A percentile compares a stretch with the other conserved stretches of the same genome.
These are phyloP conservation scores for Eucalyptus victrix DNA, from an alignment of 345 rosid genomes.

Conservation along the genomic window DNA sequence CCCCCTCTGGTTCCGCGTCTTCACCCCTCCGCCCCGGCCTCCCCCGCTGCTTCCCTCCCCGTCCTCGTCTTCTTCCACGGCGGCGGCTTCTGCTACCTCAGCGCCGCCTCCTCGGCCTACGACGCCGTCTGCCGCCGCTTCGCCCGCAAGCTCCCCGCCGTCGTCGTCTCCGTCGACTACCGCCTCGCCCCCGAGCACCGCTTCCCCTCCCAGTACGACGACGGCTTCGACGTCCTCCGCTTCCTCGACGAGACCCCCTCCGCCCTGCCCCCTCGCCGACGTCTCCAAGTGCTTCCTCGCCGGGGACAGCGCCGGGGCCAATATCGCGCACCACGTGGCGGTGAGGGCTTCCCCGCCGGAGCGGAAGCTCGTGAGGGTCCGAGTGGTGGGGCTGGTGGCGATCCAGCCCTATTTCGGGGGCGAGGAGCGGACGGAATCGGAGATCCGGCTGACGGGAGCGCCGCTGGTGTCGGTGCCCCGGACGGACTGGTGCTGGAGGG, in stretches of 20 bases:
- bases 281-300: constrained; percentile 42
- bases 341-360: constrained; percentile 6
- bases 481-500: constrained; percentile 52
- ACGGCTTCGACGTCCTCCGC: constrained; percentile 54
- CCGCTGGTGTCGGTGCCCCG: constrained; percentile 26
- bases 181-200: constrained; percentile 69
- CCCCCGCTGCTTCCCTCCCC: constrained; percentile 19
- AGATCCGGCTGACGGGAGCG: constrained; percentile 11
- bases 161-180: constrained; percentile 65
- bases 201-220: constrained; percentile 69
- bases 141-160: constrained; percentile 35
- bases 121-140: constrained; percentile 57
- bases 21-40: constrained; percentile 16
- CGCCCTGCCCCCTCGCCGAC: constrained; percentile 44
- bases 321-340: constrained; percentile 68
- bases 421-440: constrained; percentile 61
- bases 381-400: constrained; percentile 32
- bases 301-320: constrained; percentile 85
- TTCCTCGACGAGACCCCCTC: constrained; percentile 25
- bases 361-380: constrained; percentile 3
- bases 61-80: constrained; percentile 78
- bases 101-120: constrained; percentile 33
- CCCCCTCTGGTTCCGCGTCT: constrained; percentile 71
- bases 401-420: constrained; percentile 88
- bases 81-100: constrained; percentile 67